Conservation (phyloP, 768 basidiomycete species). For the Gloeophyllum trabeum region DNA sequence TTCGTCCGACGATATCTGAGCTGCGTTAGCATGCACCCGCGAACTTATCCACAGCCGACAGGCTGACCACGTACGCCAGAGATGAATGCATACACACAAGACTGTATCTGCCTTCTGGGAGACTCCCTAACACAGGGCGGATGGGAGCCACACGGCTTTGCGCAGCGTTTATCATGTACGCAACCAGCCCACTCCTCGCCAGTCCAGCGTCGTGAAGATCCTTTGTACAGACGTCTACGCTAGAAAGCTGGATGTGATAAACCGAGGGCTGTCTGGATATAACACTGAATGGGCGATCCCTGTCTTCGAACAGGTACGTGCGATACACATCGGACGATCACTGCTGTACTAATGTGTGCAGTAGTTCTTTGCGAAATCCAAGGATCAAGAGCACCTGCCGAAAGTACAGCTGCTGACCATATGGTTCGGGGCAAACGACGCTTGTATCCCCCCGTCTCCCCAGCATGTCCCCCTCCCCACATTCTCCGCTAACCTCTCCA, state of each 20-base stretch:
- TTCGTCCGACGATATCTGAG: too few relatives aligned
- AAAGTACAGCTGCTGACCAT: slow-evolving; percentile 66
- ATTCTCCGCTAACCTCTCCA: slow-evolving; percentile 53
- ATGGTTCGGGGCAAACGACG: slow-evolving; percentile 79
- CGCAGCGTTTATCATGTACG: slow-evolving; percentile 57
- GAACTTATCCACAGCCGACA: too few relatives aligned
- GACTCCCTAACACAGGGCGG: slow-evolving; percentile 72
- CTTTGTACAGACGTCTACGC: slow-evolving; percentile 74
- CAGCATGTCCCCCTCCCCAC: slow-evolving; percentile 22
- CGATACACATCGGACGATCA: too few relatives aligned
- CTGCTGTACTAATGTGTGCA: too few relatives aligned
- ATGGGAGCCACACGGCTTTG: slow-evolving; percentile 41
- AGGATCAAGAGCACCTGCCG: slow-evolving; percentile 35
- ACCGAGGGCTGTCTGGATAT: slow-evolving; percentile 79
- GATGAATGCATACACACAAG: slow-evolving; percentile 61
- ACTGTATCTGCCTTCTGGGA: slow-evolving; percentile 66
- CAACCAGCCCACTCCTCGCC: too few relatives aligned
- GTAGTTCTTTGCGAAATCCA: slow-evolving; percentile 46
- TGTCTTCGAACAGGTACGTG: slow-evolving; percentile 70
- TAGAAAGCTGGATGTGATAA: slow-evolving; percentile 79
- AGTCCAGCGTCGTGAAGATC: too few relatives aligned
- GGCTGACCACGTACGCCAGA: too few relatives aligned
- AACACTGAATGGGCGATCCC: slow-evolving; percentile 82
- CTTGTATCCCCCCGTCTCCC: slow-evolving; percentile 10
- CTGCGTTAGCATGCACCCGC: too few relatives aligned